phyloP scores from a whole-genome alignment of 257 asterid genomes.

The Solanum bukasovii region DNA sequence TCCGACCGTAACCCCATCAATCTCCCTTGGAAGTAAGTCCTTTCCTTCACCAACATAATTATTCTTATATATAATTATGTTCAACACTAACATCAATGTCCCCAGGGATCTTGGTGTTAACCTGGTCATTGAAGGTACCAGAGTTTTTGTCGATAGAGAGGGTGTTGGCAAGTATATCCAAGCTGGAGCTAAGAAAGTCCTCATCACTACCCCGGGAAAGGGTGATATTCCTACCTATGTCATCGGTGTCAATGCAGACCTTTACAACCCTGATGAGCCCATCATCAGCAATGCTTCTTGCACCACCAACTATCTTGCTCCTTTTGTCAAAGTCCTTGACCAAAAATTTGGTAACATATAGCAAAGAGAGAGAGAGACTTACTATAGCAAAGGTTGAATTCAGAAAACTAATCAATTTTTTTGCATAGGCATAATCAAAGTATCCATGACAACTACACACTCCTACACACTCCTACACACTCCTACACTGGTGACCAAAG shows the following conservation, averaged over 20 bases:
- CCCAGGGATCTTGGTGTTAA: neutral
- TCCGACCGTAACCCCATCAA: neutral
- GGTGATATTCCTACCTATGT: neutral
- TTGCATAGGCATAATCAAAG: neutral
- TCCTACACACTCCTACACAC: too few species aligned
- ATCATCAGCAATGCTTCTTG: neutral
- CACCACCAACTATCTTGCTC: neutral
- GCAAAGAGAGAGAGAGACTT: neutral
- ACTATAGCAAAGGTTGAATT: neutral
- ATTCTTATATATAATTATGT: neutral
- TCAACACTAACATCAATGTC: neutral
- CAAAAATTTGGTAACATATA: neutral
- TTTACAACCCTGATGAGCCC: neutral
- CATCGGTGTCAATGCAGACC: too few species aligned
- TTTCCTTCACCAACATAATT: neutral
- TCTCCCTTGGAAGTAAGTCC: neutral
- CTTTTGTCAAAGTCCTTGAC: neutral
- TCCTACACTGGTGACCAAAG: constrained; percentile 38
- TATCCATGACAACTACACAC: neutral
- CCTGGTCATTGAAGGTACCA: neutral
- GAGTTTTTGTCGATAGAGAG: neutral
- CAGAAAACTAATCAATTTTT: neutral
- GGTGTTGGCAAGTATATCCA: neutral
- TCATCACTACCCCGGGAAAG: neutral
- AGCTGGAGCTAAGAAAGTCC: neutral